Base-by-base conservation (phyloP, 768 basidiomycete species). In the Russula brevipes region DNA sequence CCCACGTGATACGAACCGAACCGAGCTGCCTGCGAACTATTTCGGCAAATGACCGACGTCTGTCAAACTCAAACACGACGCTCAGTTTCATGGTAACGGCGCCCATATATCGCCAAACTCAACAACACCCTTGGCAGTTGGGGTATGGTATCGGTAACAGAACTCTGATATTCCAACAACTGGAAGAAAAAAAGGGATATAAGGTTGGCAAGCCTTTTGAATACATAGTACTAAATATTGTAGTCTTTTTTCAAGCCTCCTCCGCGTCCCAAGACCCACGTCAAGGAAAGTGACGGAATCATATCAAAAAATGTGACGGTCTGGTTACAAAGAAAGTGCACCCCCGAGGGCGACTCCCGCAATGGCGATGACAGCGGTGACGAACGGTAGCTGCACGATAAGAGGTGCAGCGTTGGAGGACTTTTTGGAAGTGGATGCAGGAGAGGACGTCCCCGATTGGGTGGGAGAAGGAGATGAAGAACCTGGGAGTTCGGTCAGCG, bases 271-370 rank as follows among this genome's bases (percentile, higher is more conserved):
- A 7, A 39, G 38, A 3, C 38, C 38, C 38, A 39, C 38, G 38
- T 12, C 5, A 44, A 44, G 16, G 11, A 44, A 44, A 39, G 12
- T 39, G 19, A 4, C 36, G 16, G 19, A 46, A 24, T 45, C 31
- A 47, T 35, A 45, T 42, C 33, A 14, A 33, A 44, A 5, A 9
- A 19, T 12, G 31, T 42, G 19, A 41, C 11, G 45, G 14, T 49
- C 39, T 7, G 14, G 5, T 45, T 45, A 64, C 39, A 64, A 44
- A 4, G 42, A 9, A 33, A 61, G 39, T 1, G 59, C 59, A 2
- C 59, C 63, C 17, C 63, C 63, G 5, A 64, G 33, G 12, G 59
- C 59, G 14, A 55, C 59, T 9, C 53, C 47, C 30, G 12, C 54
- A 24, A 64, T 39, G 11, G 47, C 33, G 41, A 61, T 12, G 5